A percentile compares a stretch with the other conserved stretches of the same genome.
Evolutionary conservation across 2,329 filamentous ascomycete species (phyloP).

Genomic region (Huntiella savannae): DNA sequence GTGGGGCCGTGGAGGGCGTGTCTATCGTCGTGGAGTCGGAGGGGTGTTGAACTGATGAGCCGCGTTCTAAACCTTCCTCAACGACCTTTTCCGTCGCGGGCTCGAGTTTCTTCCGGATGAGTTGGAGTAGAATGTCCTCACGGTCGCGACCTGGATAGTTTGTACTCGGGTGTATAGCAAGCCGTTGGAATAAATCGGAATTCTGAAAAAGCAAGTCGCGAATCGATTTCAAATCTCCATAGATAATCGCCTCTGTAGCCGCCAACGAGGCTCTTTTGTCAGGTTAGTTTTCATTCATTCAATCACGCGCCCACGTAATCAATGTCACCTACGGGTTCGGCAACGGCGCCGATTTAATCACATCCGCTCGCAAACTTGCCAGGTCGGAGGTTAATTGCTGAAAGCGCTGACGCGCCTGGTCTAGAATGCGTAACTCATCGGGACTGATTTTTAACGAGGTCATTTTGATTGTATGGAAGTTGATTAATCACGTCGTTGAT

Average conservation of each 20-base stretch:
- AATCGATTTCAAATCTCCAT: conserved; percentile 48
- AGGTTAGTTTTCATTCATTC: not conserved
- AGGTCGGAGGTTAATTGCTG: conserved; percentile 51
- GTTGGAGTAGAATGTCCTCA: conserved; percentile 43
- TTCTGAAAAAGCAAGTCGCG: conserved; percentile 46
- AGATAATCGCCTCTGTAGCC: conserved; percentile 51
- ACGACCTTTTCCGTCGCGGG: conserved; percentile 59
- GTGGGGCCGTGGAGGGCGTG: conserved; percentile 11
- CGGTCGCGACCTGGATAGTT: conserved; percentile 54
- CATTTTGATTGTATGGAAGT: conserved; percentile 15
- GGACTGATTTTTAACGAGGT: conserved; percentile 30
- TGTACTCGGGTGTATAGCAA: conserved; percentile 58
- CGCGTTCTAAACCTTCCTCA: conserved; percentile 31
- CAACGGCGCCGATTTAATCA: conserved; percentile 44
- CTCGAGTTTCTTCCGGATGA: conserved; percentile 70
- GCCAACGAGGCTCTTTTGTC: conserved; percentile 49
- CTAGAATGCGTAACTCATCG: conserved; percentile 48
- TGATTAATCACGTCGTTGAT: not conserved
- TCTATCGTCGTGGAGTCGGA: conserved; percentile 15
- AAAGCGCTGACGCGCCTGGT: conserved; percentile 50
- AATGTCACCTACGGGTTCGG: conserved; percentile 39
- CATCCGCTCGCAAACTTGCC: conserved; percentile 39
- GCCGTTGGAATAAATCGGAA: conserved; percentile 44
- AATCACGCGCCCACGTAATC: too few species aligned
- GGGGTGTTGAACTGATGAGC: not conserved